Percentiles rank a stretch among this genome's conserved stretches.
Evolutionary conservation across 2,329 filamentous ascomycete species (phyloP).

Genomic region (Paramyrothecium sp.): DNA sequence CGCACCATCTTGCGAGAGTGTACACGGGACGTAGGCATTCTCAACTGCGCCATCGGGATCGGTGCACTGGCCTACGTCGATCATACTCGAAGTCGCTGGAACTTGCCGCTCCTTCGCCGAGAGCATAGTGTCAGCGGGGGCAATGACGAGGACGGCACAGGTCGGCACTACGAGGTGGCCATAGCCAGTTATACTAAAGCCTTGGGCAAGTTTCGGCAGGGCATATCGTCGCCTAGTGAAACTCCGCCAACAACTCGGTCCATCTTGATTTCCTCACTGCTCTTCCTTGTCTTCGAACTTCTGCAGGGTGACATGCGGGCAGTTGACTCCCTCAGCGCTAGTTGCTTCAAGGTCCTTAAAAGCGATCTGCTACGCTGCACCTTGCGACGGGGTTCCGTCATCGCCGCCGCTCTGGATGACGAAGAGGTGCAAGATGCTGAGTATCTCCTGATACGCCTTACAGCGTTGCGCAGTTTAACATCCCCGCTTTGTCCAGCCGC

Average conservation of each 20-base stretch:
- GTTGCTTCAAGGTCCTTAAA: neutral
- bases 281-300: neutral
- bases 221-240: neutral
- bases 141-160: neutral
- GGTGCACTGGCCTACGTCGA: neutral
- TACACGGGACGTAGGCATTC: neutral
- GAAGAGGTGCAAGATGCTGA: neutral
- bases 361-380: neutral
- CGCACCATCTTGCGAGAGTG: neutral
- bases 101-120: neutral
- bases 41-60: neutral
- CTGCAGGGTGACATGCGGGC: neutral
- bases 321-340: neutral
- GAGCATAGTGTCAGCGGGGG: neutral
- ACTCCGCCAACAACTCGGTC: neutral
- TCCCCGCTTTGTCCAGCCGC: neutral
- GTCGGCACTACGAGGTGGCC: neutral
- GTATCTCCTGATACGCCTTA: neutral
- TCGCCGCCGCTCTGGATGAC: neutral
- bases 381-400: neutral
- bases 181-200: neutral
- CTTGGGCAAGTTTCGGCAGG: neutral
- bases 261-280: neutral
- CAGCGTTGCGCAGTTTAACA: neutral
- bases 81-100: neutral